phyloP scores from a whole-genome alignment of 306 rosid genomes.

The Albizia julibrissin region DNA sequence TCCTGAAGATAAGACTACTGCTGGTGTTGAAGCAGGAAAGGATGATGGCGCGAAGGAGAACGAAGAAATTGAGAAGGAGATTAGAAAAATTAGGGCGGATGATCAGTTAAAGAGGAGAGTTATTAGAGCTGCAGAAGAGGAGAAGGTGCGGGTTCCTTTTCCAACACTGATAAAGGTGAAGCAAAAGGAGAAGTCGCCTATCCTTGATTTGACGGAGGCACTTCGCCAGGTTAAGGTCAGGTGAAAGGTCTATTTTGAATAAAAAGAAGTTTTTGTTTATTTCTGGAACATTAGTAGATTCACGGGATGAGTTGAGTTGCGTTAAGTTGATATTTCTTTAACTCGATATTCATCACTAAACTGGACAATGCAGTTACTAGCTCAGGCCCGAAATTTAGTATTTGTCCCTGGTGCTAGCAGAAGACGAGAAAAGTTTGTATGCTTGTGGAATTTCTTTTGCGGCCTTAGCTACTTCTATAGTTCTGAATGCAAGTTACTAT shows the following conservation, averaged over 20 bases:
- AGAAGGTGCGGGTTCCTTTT: constrained; percentile 61
- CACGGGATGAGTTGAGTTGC: background rate
- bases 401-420: constrained; percentile 19
- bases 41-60: constrained; percentile 20
- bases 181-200: constrained; percentile 65
- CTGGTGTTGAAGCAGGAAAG: background rate
- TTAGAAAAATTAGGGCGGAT: constrained; percentile 51
- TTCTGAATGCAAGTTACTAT: background rate
- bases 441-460: background rate
- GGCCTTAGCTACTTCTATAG: background rate
- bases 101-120: constrained; percentile 44
- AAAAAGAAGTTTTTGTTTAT: constrained; percentile 3
- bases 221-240: constrained; percentile 88
- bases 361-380: constrained; percentile 18
- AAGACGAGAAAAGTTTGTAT: background rate
- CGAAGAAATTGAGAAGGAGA: constrained; percentile 51
- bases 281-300: background rate
- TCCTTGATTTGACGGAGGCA: constrained; percentile 76
- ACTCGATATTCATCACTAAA: background rate
- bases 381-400: background rate
- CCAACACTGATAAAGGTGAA: constrained; percentile 68
- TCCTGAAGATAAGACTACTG: constrained; percentile 60
- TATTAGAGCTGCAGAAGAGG: constrained; percentile 56
- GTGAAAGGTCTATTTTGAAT: background rate
- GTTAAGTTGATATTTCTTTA: background rate